phyloP scores from a whole-genome alignment of 2,329 filamentous ascomycete species.

The Ceratocystis eucalypticola region DNA sequence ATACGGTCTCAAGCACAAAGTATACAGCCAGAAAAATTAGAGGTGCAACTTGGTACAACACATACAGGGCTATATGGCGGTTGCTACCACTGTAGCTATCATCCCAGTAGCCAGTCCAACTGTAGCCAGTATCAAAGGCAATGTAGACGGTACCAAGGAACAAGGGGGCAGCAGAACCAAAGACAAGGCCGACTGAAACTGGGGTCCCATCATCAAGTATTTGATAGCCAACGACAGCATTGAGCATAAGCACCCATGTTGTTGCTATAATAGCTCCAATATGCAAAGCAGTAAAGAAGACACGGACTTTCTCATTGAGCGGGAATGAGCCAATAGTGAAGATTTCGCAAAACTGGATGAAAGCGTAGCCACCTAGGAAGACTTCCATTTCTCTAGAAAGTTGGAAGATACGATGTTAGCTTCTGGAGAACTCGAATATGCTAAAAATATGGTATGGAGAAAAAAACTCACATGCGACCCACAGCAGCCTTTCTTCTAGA shows the following conservation, averaged over 20 bases:
- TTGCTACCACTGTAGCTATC: constrained; percentile 46
- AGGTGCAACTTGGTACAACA: constrained; percentile 81
- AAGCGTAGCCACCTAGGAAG: constrained; percentile 72
- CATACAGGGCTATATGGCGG: constrained; percentile 75
- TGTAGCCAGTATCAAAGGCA: constrained; percentile 79
- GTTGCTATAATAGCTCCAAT: constrained; percentile 80
- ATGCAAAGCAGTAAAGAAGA: constrained; percentile 79
- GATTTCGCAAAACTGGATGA: constrained; percentile 89
- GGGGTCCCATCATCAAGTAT: constrained; percentile 85
- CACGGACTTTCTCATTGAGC: constrained; percentile 52
- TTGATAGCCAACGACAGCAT: constrained; percentile 85
- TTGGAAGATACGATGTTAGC: neutral
- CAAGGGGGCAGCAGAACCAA: constrained; percentile 54
- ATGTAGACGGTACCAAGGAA: constrained; percentile 93
- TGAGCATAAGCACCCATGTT: constrained; percentile 81
- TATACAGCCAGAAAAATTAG: constrained; percentile 80
- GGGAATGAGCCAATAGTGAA: constrained; percentile 90
- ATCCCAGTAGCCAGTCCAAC: constrained; percentile 69
- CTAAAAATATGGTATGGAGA: neutral
- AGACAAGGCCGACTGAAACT: constrained; percentile 63
- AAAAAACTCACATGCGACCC: constrained; percentile 57
- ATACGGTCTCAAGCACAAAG: constrained; percentile 67
- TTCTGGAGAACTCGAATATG: constrained; percentile 16
- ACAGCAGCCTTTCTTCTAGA: constrained; percentile 88
- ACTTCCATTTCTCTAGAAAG: constrained; percentile 78